phyloP scores from a whole-genome alignment of 768 basidiomycete species.

The Xerocomus brunneocitrinus region DNA sequence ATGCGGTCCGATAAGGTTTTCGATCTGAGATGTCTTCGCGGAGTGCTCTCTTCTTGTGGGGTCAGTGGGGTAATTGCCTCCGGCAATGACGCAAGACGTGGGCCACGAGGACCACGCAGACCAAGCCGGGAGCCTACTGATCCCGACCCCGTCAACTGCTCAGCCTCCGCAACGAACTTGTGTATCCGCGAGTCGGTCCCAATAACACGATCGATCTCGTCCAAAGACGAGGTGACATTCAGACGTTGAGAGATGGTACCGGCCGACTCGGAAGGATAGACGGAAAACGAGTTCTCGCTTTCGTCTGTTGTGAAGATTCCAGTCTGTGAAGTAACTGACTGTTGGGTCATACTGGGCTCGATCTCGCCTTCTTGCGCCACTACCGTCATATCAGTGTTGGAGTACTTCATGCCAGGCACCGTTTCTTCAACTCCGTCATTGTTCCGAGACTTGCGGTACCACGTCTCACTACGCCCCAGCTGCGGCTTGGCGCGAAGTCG shows the following conservation, averaged over 20 bases:
- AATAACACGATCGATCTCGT: conserved; percentile 27
- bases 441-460: conserved; percentile 28
- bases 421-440: conserved; percentile 20
- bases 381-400: conserved; percentile 24
- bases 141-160: conserved; percentile 10
- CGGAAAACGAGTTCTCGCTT: conserved; percentile 21
- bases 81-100: conserved; percentile 15
- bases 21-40: conserved; percentile 17
- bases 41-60: conserved; percentile 22
- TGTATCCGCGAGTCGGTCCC: conserved; percentile 20
- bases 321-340: conserved; percentile 5
- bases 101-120: conserved; percentile 20
- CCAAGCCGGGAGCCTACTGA: conserved; percentile 15
- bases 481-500: conserved; percentile 23
- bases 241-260: conserved; percentile 19
- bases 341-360: conserved; percentile 1
- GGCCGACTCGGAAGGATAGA: conserved; percentile 27
- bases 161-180: conserved; percentile 23
- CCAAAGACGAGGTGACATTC: conserved; percentile 16
- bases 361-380: conserved; percentile 20
- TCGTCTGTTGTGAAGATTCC: conserved; percentile 1
- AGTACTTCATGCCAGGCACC: conserved; percentile 32
- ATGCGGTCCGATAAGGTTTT: conserved; percentile 40
- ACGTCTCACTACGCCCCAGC: conserved; percentile 21
- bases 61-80: conserved; percentile 6